Percentiles rank a stretch among this genome's conserved stretches.
Conservation (phyloP, 768 basidiomycete species). For the Kwoniella heveanensis region DNA sequence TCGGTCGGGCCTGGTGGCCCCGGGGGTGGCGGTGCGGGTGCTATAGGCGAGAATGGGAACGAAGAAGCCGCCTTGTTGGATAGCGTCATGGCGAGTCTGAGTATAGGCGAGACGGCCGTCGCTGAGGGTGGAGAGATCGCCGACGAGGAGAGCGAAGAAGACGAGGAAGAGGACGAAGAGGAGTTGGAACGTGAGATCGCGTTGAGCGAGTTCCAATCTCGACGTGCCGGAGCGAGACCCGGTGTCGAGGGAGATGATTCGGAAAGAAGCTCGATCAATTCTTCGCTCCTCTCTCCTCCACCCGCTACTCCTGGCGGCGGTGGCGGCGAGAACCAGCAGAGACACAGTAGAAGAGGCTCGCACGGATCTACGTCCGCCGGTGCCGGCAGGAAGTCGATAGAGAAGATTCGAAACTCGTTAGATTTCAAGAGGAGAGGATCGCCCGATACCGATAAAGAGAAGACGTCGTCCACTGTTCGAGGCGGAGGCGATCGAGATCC, state of each 20-base stretch:
- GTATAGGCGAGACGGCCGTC: conserved; percentile 74
- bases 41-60: conserved; percentile 61
- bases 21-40: conserved; percentile 3
- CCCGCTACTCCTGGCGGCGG: background rate
- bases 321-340: background rate
- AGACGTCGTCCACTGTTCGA: background rate
- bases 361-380: conserved; percentile 13
- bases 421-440: conserved; percentile 27
- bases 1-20: conserved; percentile 57
- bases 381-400: conserved; percentile 22
- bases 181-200: conserved; percentile 7
- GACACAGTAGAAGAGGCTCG: conserved; percentile 16
- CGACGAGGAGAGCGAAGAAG: conserved; percentile 75
- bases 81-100: conserved; percentile 76
- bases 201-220: background rate
- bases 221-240: conserved; percentile 5
- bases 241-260: background rate
- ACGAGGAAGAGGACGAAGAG: conserved; percentile 55
- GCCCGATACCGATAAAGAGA: conserved; percentile 1
- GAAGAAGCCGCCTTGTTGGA: conserved; percentile 85
- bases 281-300: background rate
- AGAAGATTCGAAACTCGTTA: conserved; percentile 33
- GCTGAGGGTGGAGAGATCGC: conserved; percentile 64
- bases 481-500: background rate
- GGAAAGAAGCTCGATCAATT: conserved; percentile 19